Percentiles rank a stretch among this genome's conserved stretches.
Evolutionary conservation across 2,329 filamentous ascomycete genomes (phyloP).

Genomic region (Ilyonectria mors-panacis): DNA sequence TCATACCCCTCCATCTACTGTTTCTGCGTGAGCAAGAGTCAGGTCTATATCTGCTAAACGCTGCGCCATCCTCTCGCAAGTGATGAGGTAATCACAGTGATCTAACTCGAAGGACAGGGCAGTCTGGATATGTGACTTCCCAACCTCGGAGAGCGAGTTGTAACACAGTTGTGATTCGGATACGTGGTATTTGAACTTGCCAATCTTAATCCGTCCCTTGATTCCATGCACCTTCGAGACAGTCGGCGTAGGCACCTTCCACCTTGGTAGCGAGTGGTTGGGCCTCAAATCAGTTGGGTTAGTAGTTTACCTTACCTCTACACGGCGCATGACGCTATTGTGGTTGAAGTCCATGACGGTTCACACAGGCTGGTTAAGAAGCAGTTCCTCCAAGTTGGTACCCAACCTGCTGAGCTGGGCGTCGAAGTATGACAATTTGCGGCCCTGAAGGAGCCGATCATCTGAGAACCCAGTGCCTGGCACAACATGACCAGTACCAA

Average conservation of each 20-base stretch:
- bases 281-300: conserved; percentile 72
- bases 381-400: conserved; percentile 82
- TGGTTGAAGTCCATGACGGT: conserved; percentile 84
- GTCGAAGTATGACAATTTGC: conserved; percentile 73
- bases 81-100: conserved; percentile 84
- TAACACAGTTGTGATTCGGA: conserved; percentile 87
- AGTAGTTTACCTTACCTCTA: conserved; percentile 76
- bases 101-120: conserved; percentile 84
- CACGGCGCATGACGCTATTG: conserved; percentile 79
- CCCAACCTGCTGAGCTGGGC: conserved; percentile 56
- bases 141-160: conserved; percentile 79
- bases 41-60: conserved; percentile 82
- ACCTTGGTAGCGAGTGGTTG: conserved; percentile 75
- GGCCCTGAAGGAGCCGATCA: conserved; percentile 81
- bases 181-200: conserved; percentile 84
- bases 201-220: conserved; percentile 77
- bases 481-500: conserved; percentile 85
- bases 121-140: conserved; percentile 80
- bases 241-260: conserved; percentile 80
- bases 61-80: conserved; percentile 79
- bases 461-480: conserved; percentile 84
- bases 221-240: conserved; percentile 74
- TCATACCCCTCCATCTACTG: no score
- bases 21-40: conserved; percentile 75
- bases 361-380: conserved; percentile 82